Conservation (phyloP, 2,329 filamentous ascomycete genomes). For the Reticulascus tulasneorum region DNA sequence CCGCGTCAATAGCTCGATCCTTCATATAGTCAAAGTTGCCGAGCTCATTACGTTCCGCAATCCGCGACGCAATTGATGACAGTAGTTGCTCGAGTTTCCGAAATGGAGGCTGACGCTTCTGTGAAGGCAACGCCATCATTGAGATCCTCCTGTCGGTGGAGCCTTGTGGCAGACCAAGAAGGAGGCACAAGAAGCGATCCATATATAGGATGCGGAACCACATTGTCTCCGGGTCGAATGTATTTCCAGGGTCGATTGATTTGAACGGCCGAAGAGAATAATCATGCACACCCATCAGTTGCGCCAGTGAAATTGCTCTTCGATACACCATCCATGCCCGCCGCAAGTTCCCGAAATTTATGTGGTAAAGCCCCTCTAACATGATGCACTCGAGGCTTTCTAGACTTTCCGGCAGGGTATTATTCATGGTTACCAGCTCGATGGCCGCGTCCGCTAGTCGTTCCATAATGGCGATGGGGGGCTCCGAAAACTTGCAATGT, state of each 20-base stretch:
- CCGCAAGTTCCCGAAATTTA: constrained; percentile 42
- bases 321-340: constrained; percentile 41
- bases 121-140: too few relatives aligned
- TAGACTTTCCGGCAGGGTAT: constrained; percentile 38
- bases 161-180: constrained; percentile 34
- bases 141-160: too few relatives aligned
- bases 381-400: constrained; percentile 49
- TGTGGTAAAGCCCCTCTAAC: constrained; percentile 41
- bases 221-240: constrained; percentile 17
- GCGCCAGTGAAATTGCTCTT: constrained; percentile 39
- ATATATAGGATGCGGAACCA: constrained; percentile 34
- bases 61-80: constrained; percentile 26
- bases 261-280: constrained; percentile 10
- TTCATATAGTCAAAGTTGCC: constrained; percentile 19
- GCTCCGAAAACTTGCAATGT: constrained; percentile 11
- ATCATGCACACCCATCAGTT: constrained; percentile 35
- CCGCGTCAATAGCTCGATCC: constrained; percentile 27
- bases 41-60: constrained; percentile 32
- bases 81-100: constrained; percentile 27
- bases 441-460: constrained; percentile 23
- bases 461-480: constrained; percentile 18
- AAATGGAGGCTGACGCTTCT: too few relatives aligned
- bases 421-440: constrained; percentile 38
- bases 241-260: constrained; percentile 4
- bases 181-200: constrained; percentile 33